These are phyloP conservation scores for Solanum acaule DNA, from an alignment of 257 asterid genomes.

Conservation along the genomic window DNA sequence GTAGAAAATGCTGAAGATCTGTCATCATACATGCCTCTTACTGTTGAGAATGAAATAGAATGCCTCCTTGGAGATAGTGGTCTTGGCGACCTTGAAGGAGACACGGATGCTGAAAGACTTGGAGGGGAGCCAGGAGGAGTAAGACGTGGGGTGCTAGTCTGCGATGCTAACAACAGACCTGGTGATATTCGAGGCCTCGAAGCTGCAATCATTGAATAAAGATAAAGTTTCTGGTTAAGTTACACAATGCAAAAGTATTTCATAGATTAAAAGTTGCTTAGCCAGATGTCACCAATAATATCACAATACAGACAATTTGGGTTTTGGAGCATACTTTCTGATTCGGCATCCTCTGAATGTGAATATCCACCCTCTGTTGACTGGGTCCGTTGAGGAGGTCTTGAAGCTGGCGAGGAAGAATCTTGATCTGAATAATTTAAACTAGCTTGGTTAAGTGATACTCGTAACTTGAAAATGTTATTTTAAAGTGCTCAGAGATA, in stretches of 20 bases:
- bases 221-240: not conserved
- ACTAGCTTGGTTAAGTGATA: constrained; percentile 6
- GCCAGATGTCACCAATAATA: not conserved
- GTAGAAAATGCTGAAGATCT: constrained; percentile 46
- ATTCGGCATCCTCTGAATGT: constrained; percentile 38
- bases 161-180: constrained; percentile 66
- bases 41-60: constrained; percentile 52
- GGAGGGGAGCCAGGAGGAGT: constrained; percentile 95
- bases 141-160: constrained; percentile 66
- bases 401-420: constrained; percentile 27
- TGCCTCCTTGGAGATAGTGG: constrained; percentile 80
- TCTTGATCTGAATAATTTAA: constrained; percentile 40
- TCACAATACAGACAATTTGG: not conserved
- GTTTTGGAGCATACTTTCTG: constrained; percentile 37
- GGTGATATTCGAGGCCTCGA: constrained; percentile 49
- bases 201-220: constrained; percentile 18
- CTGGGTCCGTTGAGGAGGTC: constrained; percentile 39
- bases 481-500: not conserved
- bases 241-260: not conserved
- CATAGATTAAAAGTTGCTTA: not conserved
- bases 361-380: constrained; percentile 42
- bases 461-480: not conserved
- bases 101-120: constrained; percentile 61
- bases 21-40: constrained; percentile 73
- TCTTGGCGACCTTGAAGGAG: constrained; percentile 76